These are phyloP conservation scores for Neofusicoccum umdonicola DNA, from an alignment of 2,329 filamentous ascomycete species.

Conservation along the genomic window DNA sequence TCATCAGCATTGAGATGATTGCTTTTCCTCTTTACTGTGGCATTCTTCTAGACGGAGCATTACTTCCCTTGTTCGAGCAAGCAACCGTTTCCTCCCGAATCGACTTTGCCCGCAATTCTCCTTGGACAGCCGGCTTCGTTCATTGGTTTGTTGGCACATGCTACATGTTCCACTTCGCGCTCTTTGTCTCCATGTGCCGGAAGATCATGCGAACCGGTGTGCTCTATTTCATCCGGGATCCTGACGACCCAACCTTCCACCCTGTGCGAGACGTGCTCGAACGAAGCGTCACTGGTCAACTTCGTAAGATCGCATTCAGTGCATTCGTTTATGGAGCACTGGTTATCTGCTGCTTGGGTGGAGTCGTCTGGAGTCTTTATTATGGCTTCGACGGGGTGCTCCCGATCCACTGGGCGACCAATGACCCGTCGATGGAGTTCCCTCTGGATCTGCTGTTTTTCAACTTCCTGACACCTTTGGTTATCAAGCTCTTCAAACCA, in stretches of 20 bases:
- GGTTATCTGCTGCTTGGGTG: constrained; percentile 88
- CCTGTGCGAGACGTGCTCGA: constrained; percentile 95
- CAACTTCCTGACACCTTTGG: constrained; percentile 90
- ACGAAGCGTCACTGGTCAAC: constrained; percentile 84
- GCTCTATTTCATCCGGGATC: constrained; percentile 95
- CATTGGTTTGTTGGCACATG: constrained; percentile 99
- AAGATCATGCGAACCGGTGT: constrained; percentile 96
- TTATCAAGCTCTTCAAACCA: constrained; percentile 80
- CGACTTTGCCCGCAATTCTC: constrained; percentile 73
- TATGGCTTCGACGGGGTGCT: constrained; percentile 68
- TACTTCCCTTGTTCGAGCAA: constrained; percentile 83
- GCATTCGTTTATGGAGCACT: constrained; percentile 92
- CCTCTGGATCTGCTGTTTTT: constrained; percentile 93
- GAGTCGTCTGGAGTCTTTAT: constrained; percentile 89
- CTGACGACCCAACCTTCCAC: constrained; percentile 97
- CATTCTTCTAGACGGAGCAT: constrained; percentile 79
- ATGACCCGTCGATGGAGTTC: constrained; percentile 89
- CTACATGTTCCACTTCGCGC: constrained; percentile 99
- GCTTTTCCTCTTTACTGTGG: constrained; percentile 96
- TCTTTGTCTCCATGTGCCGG: constrained; percentile 98
- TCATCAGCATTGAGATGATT: constrained; percentile 99
- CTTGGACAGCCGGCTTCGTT: constrained; percentile 88
- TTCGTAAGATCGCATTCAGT: constrained; percentile 94
- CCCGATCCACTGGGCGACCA: constrained; percentile 90
- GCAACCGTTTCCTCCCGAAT: constrained; percentile 75